Evolutionary conservation across 805 yeast genomes (phyloP).

Genomic region (Phaffomyces thermotolerans): DNA sequence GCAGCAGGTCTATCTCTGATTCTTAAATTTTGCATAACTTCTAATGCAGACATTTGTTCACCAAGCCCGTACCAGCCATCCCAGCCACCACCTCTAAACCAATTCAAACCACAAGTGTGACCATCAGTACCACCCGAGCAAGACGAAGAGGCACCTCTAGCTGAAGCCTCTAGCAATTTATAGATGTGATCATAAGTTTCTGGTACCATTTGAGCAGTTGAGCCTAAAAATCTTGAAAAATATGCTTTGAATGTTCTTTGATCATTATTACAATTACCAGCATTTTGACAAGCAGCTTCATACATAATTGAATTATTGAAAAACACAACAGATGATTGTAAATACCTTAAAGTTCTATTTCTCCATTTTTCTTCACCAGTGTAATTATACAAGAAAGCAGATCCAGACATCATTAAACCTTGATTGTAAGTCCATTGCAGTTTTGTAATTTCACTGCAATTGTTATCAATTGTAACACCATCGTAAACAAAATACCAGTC

Average conservation of each 20-base stretch:
- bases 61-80: conserved; percentile 73
- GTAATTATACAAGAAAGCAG: conserved; percentile 60
- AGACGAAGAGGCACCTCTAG: conserved; percentile 65
- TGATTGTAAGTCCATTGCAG: conserved; percentile 72
- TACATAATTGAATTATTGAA: conserved; percentile 51
- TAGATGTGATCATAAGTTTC: conserved; percentile 40
- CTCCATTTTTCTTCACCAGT: conserved; percentile 55
- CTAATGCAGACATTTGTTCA: conserved; percentile 77
- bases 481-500: conserved; percentile 48
- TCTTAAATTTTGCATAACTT: conserved; percentile 37
- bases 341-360: conserved; percentile 41
- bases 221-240: conserved; percentile 56
- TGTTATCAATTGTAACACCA: conserved; percentile 44
- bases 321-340: conserved; percentile 46
- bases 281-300: conserved; percentile 66
- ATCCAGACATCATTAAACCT: conserved; percentile 61
- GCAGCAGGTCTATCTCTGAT: conserved; percentile 41
- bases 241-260: conserved; percentile 72
- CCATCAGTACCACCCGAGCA: conserved; percentile 80
- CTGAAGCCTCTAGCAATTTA: conserved; percentile 41
- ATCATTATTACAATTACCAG: conserved; percentile 55
- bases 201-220: conserved; percentile 56
- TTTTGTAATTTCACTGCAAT: conserved; percentile 44
- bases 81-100: conserved; percentile 49
- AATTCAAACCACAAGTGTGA: conserved; percentile 73